Evolutionary conservation across 140 eudicot genomes (phyloP).

Genomic region (Bidens hawaiensis): DNA sequence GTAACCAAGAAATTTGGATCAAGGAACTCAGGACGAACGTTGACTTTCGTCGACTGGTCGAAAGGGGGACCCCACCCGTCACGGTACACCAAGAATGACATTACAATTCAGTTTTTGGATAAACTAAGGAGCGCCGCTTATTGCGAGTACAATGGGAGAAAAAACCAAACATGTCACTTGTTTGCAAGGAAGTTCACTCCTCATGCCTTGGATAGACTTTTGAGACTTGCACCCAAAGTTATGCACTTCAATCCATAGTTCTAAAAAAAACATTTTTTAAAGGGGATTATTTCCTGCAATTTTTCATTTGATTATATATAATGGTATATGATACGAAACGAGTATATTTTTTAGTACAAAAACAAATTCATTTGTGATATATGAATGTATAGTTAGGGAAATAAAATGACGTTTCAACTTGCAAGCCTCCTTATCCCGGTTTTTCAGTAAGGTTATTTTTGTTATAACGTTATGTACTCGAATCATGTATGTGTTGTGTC

Average conservation of each 20-base stretch:
- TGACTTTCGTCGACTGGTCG: conserved; percentile 54
- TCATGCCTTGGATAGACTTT: conserved; percentile 43
- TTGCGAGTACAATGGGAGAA: conserved; percentile 42
- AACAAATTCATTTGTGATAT: neutral
- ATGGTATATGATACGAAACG: neutral
- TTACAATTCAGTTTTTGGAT: conserved; percentile 31
- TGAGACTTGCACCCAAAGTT: conserved; percentile 41
- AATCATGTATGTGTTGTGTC: neutral
- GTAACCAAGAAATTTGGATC: conserved; percentile 27
- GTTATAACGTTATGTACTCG: neutral
- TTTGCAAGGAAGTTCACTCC: conserved; percentile 58
- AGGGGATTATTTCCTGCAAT: neutral
- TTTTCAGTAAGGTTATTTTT: neutral
- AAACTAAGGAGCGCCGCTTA: conserved; percentile 29
- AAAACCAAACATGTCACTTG: conserved; percentile 34
- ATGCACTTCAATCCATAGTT: conserved; percentile 38
- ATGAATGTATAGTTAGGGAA: neutral
- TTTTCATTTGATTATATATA: neutral
- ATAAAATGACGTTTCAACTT: neutral
- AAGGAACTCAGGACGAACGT: conserved; percentile 38
- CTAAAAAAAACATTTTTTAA: neutral
- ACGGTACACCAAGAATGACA: conserved; percentile 24
- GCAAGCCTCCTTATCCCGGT: neutral
- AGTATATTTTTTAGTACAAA: neutral
- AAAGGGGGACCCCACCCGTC: conserved; percentile 49